Percentiles rank a stretch among this genome's conserved stretches.
These are phyloP conservation scores for Paramecium caudatum DNA, from an alignment of 73 alveolate genomes.

Conservation along the genomic window DNA sequence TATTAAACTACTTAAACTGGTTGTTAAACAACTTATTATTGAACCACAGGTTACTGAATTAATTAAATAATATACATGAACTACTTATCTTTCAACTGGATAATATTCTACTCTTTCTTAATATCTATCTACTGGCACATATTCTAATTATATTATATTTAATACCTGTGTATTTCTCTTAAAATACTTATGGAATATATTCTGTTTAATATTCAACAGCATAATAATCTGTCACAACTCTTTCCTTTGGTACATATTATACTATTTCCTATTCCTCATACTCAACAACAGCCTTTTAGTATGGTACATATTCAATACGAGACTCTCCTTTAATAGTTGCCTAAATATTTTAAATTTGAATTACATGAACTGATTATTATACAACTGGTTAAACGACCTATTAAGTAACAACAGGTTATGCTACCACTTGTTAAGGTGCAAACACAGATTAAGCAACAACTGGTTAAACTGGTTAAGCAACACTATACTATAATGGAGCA, in stretches of 20 bases:
- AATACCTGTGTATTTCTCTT: conserved; percentile 70
- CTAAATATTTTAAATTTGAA: conserved; percentile 37
- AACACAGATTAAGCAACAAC: conserved; percentile 9
- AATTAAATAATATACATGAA: neutral
- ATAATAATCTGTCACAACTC: conserved; percentile 73
- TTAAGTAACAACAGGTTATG: conserved; percentile 1
- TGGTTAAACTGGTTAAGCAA: conserved; percentile 54
- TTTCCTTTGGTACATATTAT: conserved; percentile 74
- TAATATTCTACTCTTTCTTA: conserved; percentile 61
- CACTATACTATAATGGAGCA: conserved; percentile 23
- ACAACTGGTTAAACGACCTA: conserved; percentile 43
- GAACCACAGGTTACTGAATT: neutral
- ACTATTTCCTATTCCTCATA: conserved; percentile 71
- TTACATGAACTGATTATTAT: conserved; percentile 30
- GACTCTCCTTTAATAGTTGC: conserved; percentile 77
- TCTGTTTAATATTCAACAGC: conserved; percentile 77
- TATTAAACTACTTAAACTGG: conserved; percentile 17
- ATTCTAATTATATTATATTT: neutral
- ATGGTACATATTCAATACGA: conserved; percentile 72
- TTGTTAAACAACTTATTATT: conserved; percentile 62
- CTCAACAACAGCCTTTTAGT: conserved; percentile 71
- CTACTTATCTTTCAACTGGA: conserved; percentile 68
- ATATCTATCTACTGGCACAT: conserved; percentile 60
- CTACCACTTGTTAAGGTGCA: conserved; percentile 18
- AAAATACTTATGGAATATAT: conserved; percentile 71